A percentile compares a stretch with the other conserved stretches of the same genome.
phyloP scores from a whole-genome alignment of 75 land plant genomes.

The Gnetum montanum region DNA sequence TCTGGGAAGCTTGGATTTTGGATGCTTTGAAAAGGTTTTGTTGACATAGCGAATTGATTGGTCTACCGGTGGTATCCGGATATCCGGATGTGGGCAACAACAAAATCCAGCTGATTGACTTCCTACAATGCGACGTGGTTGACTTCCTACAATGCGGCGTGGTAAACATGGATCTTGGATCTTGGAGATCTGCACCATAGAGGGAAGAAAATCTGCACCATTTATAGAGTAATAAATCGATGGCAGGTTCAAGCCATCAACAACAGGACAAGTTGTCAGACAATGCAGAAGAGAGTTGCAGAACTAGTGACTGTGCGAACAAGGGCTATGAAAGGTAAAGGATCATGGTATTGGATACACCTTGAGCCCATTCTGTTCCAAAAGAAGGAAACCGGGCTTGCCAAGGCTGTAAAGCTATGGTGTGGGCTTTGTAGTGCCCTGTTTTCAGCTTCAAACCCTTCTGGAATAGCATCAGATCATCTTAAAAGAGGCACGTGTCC shows the following conservation, averaged over 20 bases:
- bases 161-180: conserved; percentile 9
- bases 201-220: conserved; percentile 5
- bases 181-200: conserved; percentile 3
- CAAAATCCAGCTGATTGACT: conserved; percentile 1
- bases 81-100: no score
- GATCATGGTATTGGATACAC: conserved; percentile 92
- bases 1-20: no score
- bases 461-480: conserved; percentile 88
- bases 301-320: conserved; percentile 59
- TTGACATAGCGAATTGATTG: no score
- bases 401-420: conserved; percentile 76
- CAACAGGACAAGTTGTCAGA: conserved; percentile 46
- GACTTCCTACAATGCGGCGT: conserved; percentile 8
- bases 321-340: conserved; percentile 86
- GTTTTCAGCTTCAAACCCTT: conserved; percentile 91
- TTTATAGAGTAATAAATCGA: conserved; percentile 4
- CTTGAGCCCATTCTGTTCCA: conserved; percentile 64
- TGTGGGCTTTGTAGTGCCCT: conserved; percentile 72
- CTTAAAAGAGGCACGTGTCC: conserved; percentile 90
- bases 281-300: conserved; percentile 64
- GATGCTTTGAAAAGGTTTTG: no score
- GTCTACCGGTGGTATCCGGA: no score
- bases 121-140: conserved; percentile 1
- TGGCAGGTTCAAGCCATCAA: conserved; percentile 9
- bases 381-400: conserved; percentile 40